phyloP scores from a whole-genome alignment of 441 rosid species.

The Raphanus hybrid region DNA sequence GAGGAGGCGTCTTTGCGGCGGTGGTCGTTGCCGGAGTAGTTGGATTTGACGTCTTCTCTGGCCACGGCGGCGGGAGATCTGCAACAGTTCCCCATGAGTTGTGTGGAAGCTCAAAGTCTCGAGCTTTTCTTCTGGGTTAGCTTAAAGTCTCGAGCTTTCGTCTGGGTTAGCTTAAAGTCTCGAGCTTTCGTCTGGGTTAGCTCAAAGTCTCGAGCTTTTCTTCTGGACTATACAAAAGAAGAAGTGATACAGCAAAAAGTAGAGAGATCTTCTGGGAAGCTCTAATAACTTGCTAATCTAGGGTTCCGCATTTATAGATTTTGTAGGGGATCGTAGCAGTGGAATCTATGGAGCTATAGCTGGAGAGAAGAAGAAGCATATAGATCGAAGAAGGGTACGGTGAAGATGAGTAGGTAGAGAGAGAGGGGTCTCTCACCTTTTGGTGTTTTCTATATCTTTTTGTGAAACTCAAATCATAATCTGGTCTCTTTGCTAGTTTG shows the following conservation, averaged over 20 bases:
- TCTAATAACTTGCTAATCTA: conserved; percentile 37
- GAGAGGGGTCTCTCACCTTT: neutral
- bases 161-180: neutral
- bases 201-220: neutral
- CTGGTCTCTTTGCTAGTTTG: conserved; percentile 24
- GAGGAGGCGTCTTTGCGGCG: conserved; percentile 50
- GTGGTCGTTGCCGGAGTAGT: conserved; percentile 73
- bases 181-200: neutral
- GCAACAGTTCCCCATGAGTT: conserved; percentile 64
- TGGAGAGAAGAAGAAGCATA: conserved; percentile 19
- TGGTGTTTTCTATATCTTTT: conserved; percentile 9
- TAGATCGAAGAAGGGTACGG: conserved; percentile 45
- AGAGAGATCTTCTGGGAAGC: conserved; percentile 47
- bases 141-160: neutral
- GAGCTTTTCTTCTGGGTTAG: neutral
- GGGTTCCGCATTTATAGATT: conserved; percentile 67
- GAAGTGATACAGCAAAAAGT: conserved; percentile 14
- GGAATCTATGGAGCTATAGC: conserved; percentile 32
- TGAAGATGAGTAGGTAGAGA: conserved; percentile 37
- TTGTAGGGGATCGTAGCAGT: conserved; percentile 33
- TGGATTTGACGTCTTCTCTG: conserved; percentile 94
- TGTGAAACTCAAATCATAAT: conserved; percentile 31
- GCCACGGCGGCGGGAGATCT: conserved; percentile 99
- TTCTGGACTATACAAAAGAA: conserved; percentile 7
- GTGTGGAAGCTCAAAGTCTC: neutral